Evolutionary conservation across 1,284 basidiomycete species (phyloP).

Genomic region (Ustilago cynodontis): DNA sequence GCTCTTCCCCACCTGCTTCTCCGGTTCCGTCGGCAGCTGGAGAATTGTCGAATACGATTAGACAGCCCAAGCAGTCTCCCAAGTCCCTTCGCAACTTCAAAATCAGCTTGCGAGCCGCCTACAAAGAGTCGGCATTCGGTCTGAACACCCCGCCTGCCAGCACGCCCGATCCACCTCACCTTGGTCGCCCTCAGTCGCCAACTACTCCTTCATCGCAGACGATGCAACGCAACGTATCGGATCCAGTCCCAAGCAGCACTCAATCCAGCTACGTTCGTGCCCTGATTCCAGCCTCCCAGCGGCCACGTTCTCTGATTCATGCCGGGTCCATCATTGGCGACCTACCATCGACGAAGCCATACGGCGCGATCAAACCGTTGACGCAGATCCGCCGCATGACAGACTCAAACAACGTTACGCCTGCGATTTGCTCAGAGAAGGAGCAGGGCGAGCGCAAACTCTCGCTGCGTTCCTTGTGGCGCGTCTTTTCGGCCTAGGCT

Average conservation of each 20-base stretch:
- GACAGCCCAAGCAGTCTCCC: conserved; percentile 12
- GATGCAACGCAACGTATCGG: conserved; percentile 1
- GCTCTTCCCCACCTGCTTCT: background rate
- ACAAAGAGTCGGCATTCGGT: background rate
- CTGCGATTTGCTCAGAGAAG: background rate
- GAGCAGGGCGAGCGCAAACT: background rate
- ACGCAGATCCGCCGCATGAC: background rate
- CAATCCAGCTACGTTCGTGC: conserved; percentile 6
- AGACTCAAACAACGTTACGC: background rate
- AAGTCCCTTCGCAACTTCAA: conserved; percentile 14
- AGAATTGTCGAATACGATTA: background rate
- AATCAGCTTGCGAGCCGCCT: conserved; percentile 5
- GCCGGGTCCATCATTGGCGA: background rate
- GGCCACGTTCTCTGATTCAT: background rate
- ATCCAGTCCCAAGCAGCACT: background rate
- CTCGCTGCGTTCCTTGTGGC: conserved; percentile 3
- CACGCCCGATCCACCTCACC: background rate
- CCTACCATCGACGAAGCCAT: background rate
- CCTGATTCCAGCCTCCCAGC: background rate
- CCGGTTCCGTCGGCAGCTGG: background rate
- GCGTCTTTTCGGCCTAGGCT: background rate
- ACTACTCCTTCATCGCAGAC: background rate
- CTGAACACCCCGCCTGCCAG: background rate
- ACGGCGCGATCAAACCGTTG: background rate
- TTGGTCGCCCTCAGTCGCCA: background rate